These are phyloP conservation scores for Russula sp. DNA, from an alignment of 768 basidiomycete genomes.

Conservation along the genomic window DNA sequence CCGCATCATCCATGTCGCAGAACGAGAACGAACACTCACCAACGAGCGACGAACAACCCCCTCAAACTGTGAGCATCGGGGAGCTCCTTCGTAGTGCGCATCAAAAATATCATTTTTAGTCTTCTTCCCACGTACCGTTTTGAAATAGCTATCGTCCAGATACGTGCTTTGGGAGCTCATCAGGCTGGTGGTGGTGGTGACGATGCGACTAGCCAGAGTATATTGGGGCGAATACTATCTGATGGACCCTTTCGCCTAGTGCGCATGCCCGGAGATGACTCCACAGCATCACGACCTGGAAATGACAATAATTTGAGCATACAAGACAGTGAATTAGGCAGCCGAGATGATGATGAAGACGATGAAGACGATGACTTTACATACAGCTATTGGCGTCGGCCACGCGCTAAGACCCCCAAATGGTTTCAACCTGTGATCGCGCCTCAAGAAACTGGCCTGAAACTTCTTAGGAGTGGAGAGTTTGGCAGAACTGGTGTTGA, in stretches of 20 bases:
- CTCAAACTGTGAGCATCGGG: constrained; percentile 2
- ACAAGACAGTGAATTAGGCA: constrained; percentile 4
- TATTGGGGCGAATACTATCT: constrained; percentile 9
- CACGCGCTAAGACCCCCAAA: constrained; percentile 26
- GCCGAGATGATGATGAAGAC: constrained; percentile 37
- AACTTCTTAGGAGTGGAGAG: constrained; percentile 68
- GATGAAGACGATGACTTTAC: constrained; percentile 29
- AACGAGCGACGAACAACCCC: not conserved
- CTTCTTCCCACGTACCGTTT: not conserved
- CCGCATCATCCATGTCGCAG: constrained; percentile 1
- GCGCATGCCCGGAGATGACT: not conserved
- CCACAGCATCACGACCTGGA: not conserved
- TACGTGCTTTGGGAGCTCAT: not conserved
- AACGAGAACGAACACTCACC: not conserved
- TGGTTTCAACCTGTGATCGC: constrained; percentile 43
- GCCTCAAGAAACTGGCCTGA: constrained; percentile 57
- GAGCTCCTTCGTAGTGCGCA: constrained; percentile 13
- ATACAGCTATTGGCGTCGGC: constrained; percentile 22
- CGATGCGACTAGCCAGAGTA: not conserved
- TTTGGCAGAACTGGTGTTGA: constrained; percentile 65
- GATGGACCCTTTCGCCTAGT: constrained; percentile 6
- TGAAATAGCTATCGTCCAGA: constrained; percentile 5
- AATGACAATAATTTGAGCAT: not conserved
- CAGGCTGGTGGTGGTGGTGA: not conserved
- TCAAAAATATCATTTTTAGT: not conserved